Percentiles rank a stretch among this genome's conserved stretches.
phyloP scores from a whole-genome alignment of 2,329 filamentous ascomycete genomes.

The Plenodomus tracheiphilus region DNA sequence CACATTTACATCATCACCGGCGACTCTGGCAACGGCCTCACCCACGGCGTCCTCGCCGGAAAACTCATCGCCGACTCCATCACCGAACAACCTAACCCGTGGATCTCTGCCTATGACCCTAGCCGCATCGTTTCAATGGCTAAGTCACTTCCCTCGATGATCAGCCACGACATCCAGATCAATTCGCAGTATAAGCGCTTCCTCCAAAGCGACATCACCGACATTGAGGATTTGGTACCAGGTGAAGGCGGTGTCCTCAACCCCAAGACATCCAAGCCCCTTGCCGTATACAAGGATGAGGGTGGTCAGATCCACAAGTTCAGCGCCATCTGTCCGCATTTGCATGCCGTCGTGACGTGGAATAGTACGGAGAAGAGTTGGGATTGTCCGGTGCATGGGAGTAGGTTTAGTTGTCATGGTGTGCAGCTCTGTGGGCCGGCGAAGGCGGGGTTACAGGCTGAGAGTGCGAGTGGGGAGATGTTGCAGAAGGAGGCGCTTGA shows the following conservation, averaged over 20 bases:
- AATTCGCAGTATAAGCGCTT: slow-evolving; percentile 61
- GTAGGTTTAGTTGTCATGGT: slow-evolving; percentile 49
- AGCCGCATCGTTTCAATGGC: slow-evolving; percentile 51
- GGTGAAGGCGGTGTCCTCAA: slow-evolving; percentile 60
- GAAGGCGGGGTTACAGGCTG: slow-evolving; percentile 42
- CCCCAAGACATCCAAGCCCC: slow-evolving; percentile 49
- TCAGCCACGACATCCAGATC: slow-evolving; percentile 58
- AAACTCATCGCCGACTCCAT: slow-evolving; percentile 60
- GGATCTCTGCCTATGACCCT: slow-evolving; percentile 56
- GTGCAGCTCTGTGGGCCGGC: slow-evolving; percentile 48
- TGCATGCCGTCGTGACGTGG: slow-evolving; percentile 62
- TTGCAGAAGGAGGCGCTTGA: slow-evolving; percentile 22
- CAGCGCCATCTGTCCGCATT: slow-evolving; percentile 60
- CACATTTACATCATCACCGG: slow-evolving; percentile 60
- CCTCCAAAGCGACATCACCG: slow-evolving; percentile 57
- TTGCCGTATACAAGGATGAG: slow-evolving; percentile 62
- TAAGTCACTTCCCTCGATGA: slow-evolving; percentile 51
- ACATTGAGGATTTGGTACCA: slow-evolving; percentile 58
- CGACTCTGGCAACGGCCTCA: slow-evolving; percentile 62
- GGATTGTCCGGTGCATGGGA: slow-evolving; percentile 57
- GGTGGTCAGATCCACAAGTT: slow-evolving; percentile 55
- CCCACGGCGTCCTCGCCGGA: slow-evolving; percentile 59
- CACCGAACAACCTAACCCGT: slow-evolving; percentile 53
- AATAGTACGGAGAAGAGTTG: slow-evolving; percentile 47
- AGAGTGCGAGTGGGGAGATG: slow-evolving; percentile 30